Evolutionary conservation across 371 early-diverging fungal genomes (phyloP).

Genomic region (Actinomortierella ambigua): DNA sequence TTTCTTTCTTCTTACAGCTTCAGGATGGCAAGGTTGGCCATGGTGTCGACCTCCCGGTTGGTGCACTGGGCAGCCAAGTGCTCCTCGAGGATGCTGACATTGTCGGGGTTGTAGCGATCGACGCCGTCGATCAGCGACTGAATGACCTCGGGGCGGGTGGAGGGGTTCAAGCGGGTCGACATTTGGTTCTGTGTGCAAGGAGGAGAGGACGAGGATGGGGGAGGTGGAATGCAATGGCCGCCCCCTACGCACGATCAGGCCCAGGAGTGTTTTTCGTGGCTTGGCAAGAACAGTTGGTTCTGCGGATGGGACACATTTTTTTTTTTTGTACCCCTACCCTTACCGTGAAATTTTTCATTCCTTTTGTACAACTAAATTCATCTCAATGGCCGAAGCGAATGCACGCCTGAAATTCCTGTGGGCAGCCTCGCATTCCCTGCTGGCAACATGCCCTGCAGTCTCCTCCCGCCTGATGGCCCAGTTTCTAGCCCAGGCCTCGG

Average conservation of each 20-base stretch:
- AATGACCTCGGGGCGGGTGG: constrained; percentile 74
- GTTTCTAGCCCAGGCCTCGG: constrained; percentile 22
- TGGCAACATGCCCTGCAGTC: constrained; percentile 20
- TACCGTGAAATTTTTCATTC: too few relatives aligned
- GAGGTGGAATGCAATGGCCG: too few relatives aligned
- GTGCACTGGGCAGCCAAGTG: constrained; percentile 83
- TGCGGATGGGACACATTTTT: too few relatives aligned
- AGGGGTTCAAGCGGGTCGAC: constrained; percentile 42
- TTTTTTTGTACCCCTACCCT: too few relatives aligned
- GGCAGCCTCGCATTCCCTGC: constrained; percentile 34
- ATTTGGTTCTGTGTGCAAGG: constrained; percentile 14
- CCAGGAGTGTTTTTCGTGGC: too few relatives aligned
- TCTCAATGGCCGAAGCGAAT: constrained; percentile 22
- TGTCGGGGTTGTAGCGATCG: constrained; percentile 90
- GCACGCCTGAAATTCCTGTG: constrained; percentile 40
- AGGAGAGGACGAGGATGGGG: constrained; percentile 1
- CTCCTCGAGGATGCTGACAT: constrained; percentile 78
- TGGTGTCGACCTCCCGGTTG: constrained; percentile 79
- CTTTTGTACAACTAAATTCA: too few relatives aligned
- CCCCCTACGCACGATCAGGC: too few relatives aligned
- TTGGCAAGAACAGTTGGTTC: too few relatives aligned
- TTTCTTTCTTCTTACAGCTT: constrained; percentile 80
- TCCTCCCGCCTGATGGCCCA: constrained; percentile 45
- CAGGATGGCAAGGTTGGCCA: constrained; percentile 89
- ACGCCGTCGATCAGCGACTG: constrained; percentile 78